Base-by-base conservation (phyloP, 2,329 filamentous ascomycete genomes). In the Diaporthe citriasiana region DNA sequence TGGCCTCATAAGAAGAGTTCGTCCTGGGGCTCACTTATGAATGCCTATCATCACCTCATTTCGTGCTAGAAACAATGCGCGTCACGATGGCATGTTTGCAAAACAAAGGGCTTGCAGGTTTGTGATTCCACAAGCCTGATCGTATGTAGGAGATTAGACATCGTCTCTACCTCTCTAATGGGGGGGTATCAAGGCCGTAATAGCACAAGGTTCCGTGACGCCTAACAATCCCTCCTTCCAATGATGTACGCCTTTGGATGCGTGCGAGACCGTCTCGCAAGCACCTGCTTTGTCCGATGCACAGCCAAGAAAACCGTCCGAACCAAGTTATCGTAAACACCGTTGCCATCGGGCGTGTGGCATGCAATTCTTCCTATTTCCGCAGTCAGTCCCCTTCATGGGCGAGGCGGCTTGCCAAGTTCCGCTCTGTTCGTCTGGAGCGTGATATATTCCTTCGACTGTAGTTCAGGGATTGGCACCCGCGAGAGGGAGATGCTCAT, bases 401-500 rank as follows among this genome's bases (percentile, higher is more conserved):
- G 25, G 63, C 55, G 57, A 19, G 53, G 10, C 33, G 17, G 27
- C 12, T 19, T 53, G 35, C 83, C 81, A 12, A 79, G 76, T 7
- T 74, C 38, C 47, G 78, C 77, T 30, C 81, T 79, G 75, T 85
- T 87, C 2, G 85, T 84, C 79, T 90, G 89, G 38, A 85, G 77
- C 1, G 86, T 87, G 4, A 88, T 79, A 45, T 85, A 88, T 33
- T 82, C 83, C 55, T 84, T 85, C 40, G 80, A 83, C 76, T 85
- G 89, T 63, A 94, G 80, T 76, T 90, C 89, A 25, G 88, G 86
- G 45, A 94, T 81, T 17, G 88, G 82, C 19, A 82, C 81, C 35
- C 84, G 81, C 0, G 90, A 90, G 22, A 94, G 80, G 76, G 92
- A 91, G 30, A 93, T 83, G 75, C 88, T 89, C 85, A 94, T 83